Conservation (phyloP, 306 rosid species). For the Sindora glabra region DNA sequence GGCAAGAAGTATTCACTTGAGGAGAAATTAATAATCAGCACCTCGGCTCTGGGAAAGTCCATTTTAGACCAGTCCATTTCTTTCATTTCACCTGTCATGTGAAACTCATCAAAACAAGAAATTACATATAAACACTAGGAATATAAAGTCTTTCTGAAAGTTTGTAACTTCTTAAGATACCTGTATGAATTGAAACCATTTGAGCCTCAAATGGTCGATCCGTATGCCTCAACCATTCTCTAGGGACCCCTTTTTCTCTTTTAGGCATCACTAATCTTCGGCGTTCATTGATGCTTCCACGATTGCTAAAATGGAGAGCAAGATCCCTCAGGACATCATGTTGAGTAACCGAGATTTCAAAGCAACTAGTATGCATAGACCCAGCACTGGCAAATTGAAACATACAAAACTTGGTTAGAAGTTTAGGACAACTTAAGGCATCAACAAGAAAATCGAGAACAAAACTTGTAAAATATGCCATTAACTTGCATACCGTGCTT, state of each 20-base stretch:
- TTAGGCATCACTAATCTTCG: constrained; percentile 71
- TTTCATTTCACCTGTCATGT: constrained; percentile 67
- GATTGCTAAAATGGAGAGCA: constrained; percentile 59
- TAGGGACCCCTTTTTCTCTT: constrained; percentile 56
- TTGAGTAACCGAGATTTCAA: constrained; percentile 69
- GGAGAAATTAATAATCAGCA: constrained; percentile 67
- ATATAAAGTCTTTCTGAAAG: neutral
- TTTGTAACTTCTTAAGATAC: constrained; percentile 31
- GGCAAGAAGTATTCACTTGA: constrained; percentile 61
- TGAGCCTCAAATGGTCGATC: constrained; percentile 56
- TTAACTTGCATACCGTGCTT: constrained; percentile 48
- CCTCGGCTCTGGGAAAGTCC: constrained; percentile 76
- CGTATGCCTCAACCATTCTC: constrained; percentile 60
- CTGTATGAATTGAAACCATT: constrained; percentile 83
- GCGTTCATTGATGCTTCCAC: constrained; percentile 28
- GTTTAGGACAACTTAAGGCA: constrained; percentile 11
- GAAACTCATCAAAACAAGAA: constrained; percentile 2
- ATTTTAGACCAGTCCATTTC: constrained; percentile 70
- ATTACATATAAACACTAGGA: neutral
- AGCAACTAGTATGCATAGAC: constrained; percentile 59
- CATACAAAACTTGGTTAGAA: neutral
- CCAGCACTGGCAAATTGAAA: constrained; percentile 48
- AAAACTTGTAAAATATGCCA: neutral
- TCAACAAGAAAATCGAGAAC: neutral
- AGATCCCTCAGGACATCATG: constrained; percentile 86